Conservation (phyloP, 31 red algal species). For the Endocladia muricata region DNA sequence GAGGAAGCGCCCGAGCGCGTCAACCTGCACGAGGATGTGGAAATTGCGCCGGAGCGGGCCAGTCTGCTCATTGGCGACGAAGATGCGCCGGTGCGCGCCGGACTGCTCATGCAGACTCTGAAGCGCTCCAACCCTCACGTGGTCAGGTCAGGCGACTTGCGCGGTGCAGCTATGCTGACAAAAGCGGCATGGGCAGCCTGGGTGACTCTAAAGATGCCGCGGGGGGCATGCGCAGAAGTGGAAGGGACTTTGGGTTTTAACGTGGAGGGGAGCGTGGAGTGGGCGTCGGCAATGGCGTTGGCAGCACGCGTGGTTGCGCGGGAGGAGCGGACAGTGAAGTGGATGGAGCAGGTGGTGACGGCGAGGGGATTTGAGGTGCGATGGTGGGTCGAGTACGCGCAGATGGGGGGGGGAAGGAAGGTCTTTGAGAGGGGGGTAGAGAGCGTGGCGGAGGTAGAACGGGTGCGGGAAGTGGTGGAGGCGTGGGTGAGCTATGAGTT, state of each 20-base stretch:
- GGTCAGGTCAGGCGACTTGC: background rate
- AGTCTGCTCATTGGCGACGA: too few relatives aligned
- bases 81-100: too few relatives aligned
- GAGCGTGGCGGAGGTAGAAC: background rate
- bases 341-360: slow-evolving; percentile 25
- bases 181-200: slow-evolving; percentile 1
- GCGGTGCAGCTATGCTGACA: background rate
- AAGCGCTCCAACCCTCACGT: background rate
- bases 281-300: slow-evolving; percentile 9
- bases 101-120: background rate
- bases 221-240: background rate
- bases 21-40: background rate
- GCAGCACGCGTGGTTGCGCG: background rate
- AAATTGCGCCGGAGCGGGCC: too few relatives aligned
- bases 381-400: slow-evolving; percentile 26
- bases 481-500: slow-evolving; percentile 43
- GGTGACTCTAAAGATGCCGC: background rate
- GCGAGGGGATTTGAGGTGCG: background rate
- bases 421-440: slow-evolving; percentile 2
- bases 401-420: background rate
- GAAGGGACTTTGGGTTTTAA: slow-evolving; percentile 18
- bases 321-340: background rate
- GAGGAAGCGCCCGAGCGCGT: background rate
- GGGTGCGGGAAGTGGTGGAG: slow-evolving; percentile 6
- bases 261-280: slow-evolving; percentile 16